Base-by-base conservation (phyloP, 352 stramenopile species). In the Phytopythium sindhum region DNA sequence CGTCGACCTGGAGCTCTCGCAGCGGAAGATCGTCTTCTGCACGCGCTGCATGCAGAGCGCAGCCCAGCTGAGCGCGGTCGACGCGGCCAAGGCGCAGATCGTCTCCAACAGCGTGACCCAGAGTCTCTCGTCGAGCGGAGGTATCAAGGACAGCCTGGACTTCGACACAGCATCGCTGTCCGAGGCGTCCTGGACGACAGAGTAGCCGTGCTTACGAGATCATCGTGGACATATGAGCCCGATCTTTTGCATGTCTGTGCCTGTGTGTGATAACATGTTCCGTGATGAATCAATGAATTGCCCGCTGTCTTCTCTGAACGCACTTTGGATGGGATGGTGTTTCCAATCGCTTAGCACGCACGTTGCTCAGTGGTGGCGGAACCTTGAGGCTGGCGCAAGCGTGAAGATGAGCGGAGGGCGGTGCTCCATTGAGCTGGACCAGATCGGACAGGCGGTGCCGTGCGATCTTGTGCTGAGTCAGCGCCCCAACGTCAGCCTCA, bases 1-100 rank as follows among this genome's bases (percentile, higher is more conserved):
- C 2, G 52, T 63, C 7, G 73, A 81, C 64, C 56, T 75, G 55
- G 60, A 68, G 19, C 45, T 76, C 55, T 59, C 60, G 28, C 66
- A 65, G 53, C 15, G 66, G 48, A 73, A 73, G 60, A 62, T 76
- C 41, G 41, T 47, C 41, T 76, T 76, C 65, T 56, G 62, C 4
- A 65, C 26, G 51, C 51, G 51, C 6, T 57, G 51, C 29, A 24
- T 57, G 14, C 51, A 41, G 31, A 28, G 28, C 28, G 51, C 51
- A 4, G 51, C 51, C 4, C 51, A 42, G 28, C 15, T 57, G 51
- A 57, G 51, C 51, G 11, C 51, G 8, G 28, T 57, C 9, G 51
- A 57, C 31, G 51, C 51, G 14, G 51, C 51, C 15, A 57, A 57
- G 21, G 51, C 51, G 1, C 51, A 57, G 31, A 57, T 57, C 31